Evolutionary conservation across 768 basidiomycete genomes (phyloP).

Genomic region (Suillus clintonianus): DNA sequence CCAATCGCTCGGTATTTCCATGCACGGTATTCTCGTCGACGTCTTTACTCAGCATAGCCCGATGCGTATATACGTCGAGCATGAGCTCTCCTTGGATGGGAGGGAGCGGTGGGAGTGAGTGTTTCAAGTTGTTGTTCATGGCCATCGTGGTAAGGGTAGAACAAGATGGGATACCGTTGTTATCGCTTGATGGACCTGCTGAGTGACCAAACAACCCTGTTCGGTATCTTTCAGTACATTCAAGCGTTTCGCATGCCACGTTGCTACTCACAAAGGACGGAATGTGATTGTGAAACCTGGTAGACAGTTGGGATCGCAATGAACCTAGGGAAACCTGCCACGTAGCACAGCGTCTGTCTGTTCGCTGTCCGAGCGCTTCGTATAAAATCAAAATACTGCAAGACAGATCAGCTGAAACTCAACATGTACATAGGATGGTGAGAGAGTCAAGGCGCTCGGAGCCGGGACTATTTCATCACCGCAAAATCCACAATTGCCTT

Average conservation of each 20-base stretch:
- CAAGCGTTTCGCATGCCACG: neutral
- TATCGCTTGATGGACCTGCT: conserved; percentile 2
- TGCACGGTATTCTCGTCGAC: conserved; percentile 39
- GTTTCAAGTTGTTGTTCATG: conserved; percentile 2
- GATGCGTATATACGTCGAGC: conserved; percentile 61
- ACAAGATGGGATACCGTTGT: neutral
- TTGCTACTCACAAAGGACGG: neutral
- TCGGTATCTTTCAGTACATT: neutral
- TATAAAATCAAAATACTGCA: neutral
- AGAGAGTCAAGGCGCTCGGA: neutral
- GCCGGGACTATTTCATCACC: neutral
- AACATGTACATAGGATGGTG: neutral
- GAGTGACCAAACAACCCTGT: neutral
- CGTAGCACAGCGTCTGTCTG: neutral
- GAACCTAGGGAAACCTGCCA: neutral
- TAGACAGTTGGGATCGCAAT: neutral
- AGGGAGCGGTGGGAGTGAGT: conserved; percentile 49
- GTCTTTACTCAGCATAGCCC: conserved; percentile 37
- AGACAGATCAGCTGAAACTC: neutral
- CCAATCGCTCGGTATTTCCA: conserved; percentile 61
- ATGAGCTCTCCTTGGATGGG: conserved; percentile 57
- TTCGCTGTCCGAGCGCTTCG: neutral
- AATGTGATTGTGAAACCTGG: neutral
- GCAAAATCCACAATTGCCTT: neutral
- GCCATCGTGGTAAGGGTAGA: neutral